Base-by-base conservation (phyloP, 108 stramenopile genomes). In the Conticribra guillardii region DNA sequence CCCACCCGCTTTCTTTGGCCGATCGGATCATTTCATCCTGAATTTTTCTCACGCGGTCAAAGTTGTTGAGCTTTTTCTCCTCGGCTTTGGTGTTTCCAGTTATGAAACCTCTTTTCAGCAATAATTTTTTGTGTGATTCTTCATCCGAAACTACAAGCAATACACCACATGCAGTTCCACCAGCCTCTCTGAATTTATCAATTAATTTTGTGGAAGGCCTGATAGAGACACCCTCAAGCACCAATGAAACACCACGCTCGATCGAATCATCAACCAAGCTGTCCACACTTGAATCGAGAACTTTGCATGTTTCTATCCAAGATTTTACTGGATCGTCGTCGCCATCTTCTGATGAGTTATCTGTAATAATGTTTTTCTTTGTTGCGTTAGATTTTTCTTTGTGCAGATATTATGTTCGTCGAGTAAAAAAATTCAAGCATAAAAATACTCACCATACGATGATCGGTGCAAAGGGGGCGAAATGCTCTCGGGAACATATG, bases 21-120 rank as follows among this genome's bases (percentile, higher is more conserved):
- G 73, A 59, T 37, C 67, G 46, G 0, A 87, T 72, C 87, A 91
- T 91, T 37, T 88, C 87, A 22, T 83, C 80, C 57, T 91, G 89
- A 26, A 91, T 87, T 57, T 57, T 16, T 26, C 87, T 66, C 15
- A 91, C 82, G 0, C 89, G 67, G 47, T 84, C 82, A 64, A 83
- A 84, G 30, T 52, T 72, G 9, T 49, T 44, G 21, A 91, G 31
- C 61, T 91, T 87, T 19, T 75, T 48, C 44, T 86, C 71, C 34
- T 70, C 85, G 1, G 41, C 62, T 9, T 28, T 63, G 46, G 49
- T 63, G 24, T 85, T 83, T 0, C 83, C 84, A 23, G 89, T 83
- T 18, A 80, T 55, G 16, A 82, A 45, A 3, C 82, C 86, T 45
- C 89, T 67, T 45, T 69, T 69, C n/a, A 54, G 51, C 49, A 90